phyloP scores from a whole-genome alignment of 495 filamentous ascomycete genomes.

The Penicillium longicatenatum region DNA sequence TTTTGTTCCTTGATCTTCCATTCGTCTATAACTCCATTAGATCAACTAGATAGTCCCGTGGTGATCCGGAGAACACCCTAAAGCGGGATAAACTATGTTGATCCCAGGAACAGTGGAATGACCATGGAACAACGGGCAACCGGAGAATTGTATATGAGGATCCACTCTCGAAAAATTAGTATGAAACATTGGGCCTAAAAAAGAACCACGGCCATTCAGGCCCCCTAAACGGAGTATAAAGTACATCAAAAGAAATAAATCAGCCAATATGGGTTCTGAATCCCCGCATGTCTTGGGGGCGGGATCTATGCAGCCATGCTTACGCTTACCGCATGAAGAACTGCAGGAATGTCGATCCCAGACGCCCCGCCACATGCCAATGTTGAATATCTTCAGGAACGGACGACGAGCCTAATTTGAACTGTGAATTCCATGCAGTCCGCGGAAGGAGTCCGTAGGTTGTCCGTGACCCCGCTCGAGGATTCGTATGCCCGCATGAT shows the following conservation, averaged over 20 bases:
- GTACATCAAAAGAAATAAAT: neutral
- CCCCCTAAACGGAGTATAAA: too few species aligned
- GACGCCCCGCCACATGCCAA: slow-evolving; percentile 24
- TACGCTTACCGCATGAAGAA: slow-evolving; percentile 19
- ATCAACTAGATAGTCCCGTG: neutral
- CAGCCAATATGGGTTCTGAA: neutral
- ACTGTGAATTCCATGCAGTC: neutral
- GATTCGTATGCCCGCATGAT: neutral
- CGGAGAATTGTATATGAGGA: neutral
- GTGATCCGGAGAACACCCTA: neutral
- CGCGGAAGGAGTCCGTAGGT: neutral
- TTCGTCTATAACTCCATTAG: neutral
- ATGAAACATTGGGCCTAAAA: neutral
- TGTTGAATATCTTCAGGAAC: neutral
- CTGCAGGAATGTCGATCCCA: slow-evolving; percentile 26
- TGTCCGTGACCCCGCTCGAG: slow-evolving; percentile 4
- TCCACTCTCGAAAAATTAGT: neutral
- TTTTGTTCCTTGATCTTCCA: neutral
- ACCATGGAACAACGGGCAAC: slow-evolving; percentile 1
- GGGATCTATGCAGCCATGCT: slow-evolving; percentile 4
- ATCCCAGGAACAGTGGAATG: slow-evolving; percentile 1
- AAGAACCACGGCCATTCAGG: neutral
- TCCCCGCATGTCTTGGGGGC: slow-evolving; percentile 4
- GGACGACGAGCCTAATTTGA: neutral
- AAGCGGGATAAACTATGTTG: neutral